A percentile compares a stretch with the other conserved stretches of the same genome.
phyloP scores from a whole-genome alignment of 2,329 filamentous ascomycete genomes.

The Colletotrichum lindemuthianum region DNA sequence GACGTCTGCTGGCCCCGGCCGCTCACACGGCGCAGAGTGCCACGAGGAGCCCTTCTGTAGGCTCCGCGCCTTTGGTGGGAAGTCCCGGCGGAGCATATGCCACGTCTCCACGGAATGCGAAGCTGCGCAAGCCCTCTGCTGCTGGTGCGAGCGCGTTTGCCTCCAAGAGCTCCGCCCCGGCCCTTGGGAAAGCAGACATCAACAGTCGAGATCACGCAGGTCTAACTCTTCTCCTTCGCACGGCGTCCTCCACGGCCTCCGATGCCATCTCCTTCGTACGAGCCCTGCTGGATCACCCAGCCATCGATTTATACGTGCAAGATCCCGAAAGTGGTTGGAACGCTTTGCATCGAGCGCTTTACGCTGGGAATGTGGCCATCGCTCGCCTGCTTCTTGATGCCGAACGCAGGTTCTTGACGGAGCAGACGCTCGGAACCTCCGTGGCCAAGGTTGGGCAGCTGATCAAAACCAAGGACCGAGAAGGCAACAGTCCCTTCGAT shows the following conservation, averaged over 20 bases:
- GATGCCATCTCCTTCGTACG: constrained; percentile 79
- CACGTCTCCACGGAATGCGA: constrained; percentile 62
- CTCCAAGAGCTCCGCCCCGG: constrained; percentile 55
- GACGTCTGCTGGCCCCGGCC: constrained; percentile 83
- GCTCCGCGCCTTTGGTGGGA: constrained; percentile 47
- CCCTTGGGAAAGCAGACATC: constrained; percentile 71
- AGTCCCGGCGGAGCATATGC: constrained; percentile 54
- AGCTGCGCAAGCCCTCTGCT: constrained; percentile 64
- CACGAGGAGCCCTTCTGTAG: constrained; percentile 63
- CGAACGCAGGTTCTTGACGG: constrained; percentile 72
- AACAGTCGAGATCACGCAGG: constrained; percentile 87
- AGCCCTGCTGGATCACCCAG: constrained; percentile 82
- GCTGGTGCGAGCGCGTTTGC: constrained; percentile 54
- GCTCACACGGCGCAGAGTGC: constrained; percentile 65
- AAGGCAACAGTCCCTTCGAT: constrained; percentile 95
- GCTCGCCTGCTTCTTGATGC: constrained; percentile 84
- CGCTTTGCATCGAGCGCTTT: constrained; percentile 88
- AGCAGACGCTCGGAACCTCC: constrained; percentile 68
- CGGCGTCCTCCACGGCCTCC: constrained; percentile 77
- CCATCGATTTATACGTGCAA: constrained; percentile 85
- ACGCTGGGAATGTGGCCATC: constrained; percentile 87
- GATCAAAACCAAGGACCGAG: constrained; percentile 94
- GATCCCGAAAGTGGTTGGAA: constrained; percentile 97
- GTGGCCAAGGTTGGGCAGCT: constrained; percentile 75
- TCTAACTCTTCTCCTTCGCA: constrained; percentile 84